phyloP scores from a whole-genome alignment of 2,329 filamentous ascomycete genomes.

The Ophiocordyceps camponoti-saundersi region DNA sequence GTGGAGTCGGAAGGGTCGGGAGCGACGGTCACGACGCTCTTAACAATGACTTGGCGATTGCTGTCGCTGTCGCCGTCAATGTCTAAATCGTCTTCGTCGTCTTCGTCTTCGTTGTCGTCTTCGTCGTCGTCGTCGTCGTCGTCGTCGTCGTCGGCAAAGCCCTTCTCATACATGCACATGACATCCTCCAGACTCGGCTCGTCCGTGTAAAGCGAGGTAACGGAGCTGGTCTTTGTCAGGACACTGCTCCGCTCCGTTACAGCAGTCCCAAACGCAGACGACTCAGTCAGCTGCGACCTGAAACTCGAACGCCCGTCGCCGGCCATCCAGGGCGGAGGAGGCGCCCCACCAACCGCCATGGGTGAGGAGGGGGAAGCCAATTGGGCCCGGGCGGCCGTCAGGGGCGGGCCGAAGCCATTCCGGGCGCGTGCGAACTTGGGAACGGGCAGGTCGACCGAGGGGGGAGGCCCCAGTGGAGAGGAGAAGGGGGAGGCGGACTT shows the following conservation, averaged over 20 bases:
- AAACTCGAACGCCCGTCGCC: slow-evolving; percentile 38
- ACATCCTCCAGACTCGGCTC: slow-evolving; percentile 49
- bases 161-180: slow-evolving; percentile 52
- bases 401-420: slow-evolving; percentile 10
- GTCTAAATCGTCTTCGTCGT: not conserved
- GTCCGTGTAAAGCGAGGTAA: slow-evolving; percentile 43
- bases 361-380: slow-evolving; percentile 16
- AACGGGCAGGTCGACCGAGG: slow-evolving; percentile 23
- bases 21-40: not conserved
- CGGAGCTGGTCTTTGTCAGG: slow-evolving; percentile 61
- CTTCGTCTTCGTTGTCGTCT: slow-evolving; percentile 2
- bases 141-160: slow-evolving; percentile 32
- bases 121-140: slow-evolving; percentile 14
- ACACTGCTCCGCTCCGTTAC: slow-evolving; percentile 77
- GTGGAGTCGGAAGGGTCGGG: not conserved
- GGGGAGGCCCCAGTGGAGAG: slow-evolving; percentile 21
- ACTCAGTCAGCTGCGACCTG: slow-evolving; percentile 36
- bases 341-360: slow-evolving; percentile 12
- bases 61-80: not conserved
- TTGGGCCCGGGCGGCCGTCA: slow-evolving; percentile 11
- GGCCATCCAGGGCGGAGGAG: slow-evolving; percentile 26
- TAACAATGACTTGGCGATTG: not conserved
- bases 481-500: slow-evolving; percentile 27
- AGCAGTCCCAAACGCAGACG: slow-evolving; percentile 37
- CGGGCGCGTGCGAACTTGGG: slow-evolving; percentile 12